A percentile compares a stretch with the other conserved stretches of the same genome.
Evolutionary conservation across 2,329 filamentous ascomycete species (phyloP).

Genomic region (Shiraia bambusicola): DNA sequence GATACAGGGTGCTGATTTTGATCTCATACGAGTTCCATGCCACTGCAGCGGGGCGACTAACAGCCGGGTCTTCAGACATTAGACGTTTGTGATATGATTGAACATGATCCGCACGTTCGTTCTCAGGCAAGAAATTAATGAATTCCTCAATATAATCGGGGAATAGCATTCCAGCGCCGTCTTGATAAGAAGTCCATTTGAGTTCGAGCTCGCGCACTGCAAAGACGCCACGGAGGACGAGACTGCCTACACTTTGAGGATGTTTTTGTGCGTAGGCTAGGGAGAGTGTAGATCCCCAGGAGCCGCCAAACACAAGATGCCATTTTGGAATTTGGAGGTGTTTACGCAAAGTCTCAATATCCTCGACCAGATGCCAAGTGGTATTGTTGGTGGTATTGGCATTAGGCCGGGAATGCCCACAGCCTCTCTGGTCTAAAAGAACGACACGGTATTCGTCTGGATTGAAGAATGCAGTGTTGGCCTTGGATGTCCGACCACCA

Average conservation of each 20-base stretch:
- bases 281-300: constrained; percentile 51
- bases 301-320: constrained; percentile 51
- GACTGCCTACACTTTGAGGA: constrained; percentile 40
- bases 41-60: constrained; percentile 34
- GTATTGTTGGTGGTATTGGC: constrained; percentile 49
- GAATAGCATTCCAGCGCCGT: constrained; percentile 38
- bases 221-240: constrained; percentile 51
- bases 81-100: constrained; percentile 46
- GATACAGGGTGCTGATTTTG: constrained; percentile 32
- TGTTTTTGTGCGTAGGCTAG: constrained; percentile 50
- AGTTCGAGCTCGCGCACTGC: constrained; percentile 42
- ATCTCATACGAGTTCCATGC: constrained; percentile 44
- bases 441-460: constrained; percentile 49
- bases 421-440: constrained; percentile 52
- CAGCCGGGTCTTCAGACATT: constrained; percentile 34
- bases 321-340: constrained; percentile 49
- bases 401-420: constrained; percentile 47
- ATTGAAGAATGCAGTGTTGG: constrained; percentile 48
- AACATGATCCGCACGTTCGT: constrained; percentile 42
- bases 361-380: constrained; percentile 48
- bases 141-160: constrained; percentile 46
- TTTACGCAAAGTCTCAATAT: constrained; percentile 48
- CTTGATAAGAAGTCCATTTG: constrained; percentile 36
- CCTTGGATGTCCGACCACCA: constrained; percentile 40
- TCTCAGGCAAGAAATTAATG: constrained; percentile 40